Evolutionary conservation across 2,329 filamentous ascomycete species (phyloP), one percentile per base, ranked within the genome.

Genomic region (Cladosporium sphaerospermum): DNA sequence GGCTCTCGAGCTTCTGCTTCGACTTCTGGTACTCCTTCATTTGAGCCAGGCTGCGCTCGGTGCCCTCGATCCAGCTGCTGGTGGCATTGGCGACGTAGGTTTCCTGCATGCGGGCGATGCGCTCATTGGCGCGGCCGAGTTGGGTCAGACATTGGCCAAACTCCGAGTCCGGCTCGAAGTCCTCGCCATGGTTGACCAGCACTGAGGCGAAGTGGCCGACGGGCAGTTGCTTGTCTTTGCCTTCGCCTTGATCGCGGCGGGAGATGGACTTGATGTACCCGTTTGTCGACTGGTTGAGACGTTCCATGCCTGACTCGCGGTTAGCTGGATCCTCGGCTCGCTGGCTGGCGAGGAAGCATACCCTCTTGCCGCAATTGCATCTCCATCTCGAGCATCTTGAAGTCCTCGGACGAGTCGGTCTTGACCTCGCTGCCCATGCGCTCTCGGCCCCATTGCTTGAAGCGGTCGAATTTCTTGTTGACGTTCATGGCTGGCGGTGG

Each of bases 401-500:
- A 97, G 66, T 96, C 87, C 49, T 97, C 90, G 0, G 89, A 87
- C 59, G 89, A 83, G 68, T 79, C 83, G 9, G 92, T 96, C 75
- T 90, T 93, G 73, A 85, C 81, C 73, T 96, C 91, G 60, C 82
- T 83, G 63, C 92, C 92, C 88, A 97, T 96, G 74, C 91, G 89
- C 75, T 97, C 92, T 62, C 89, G 89, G 36, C 91, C 89, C 92
- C 92, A 97, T 85, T 97, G 92, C 77, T 92, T 95, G 77, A 95
- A 85, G 67, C 92, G 86, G 74, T 91, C 92, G 69, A 97, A 83
- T 70, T 95, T 96, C 78, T 95, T 96, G 73, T 83, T 84, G 70
- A 84, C 76, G 64, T 82, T 81, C 67, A 70, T 70, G 41, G 31
- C 32, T 37, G n/a, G 16, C 13, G 16, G 32, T 18, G 18, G 33